Base-by-base conservation (phyloP, 2,329 filamentous ascomycete genomes). In the Penicillium brasilianum region DNA sequence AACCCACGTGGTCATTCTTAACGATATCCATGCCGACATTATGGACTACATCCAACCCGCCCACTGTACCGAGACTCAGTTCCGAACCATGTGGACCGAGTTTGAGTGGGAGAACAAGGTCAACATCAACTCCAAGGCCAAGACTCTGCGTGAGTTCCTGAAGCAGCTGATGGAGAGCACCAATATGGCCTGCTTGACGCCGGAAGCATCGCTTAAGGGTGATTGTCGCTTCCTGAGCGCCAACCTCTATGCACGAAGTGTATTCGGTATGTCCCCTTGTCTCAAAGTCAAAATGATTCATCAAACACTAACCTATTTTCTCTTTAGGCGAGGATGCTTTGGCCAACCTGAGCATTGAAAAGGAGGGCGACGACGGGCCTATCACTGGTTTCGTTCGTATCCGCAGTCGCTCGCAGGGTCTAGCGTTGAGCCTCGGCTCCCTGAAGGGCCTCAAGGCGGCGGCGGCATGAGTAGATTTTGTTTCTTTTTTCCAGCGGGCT, bases 41-140 rank as follows among this genome's bases (percentile, higher is more conserved):
- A 99, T 99, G 95, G 95, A 99, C 80, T 99, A 99, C 81, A 99
- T 99, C 72, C 94, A 98, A 76, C 95, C 95, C 1, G 94, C 94
- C 7, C 89, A 93, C 16, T 99, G 95, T 84, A 95, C 92, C 4
- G 95, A 99, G 83, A 97, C 94, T 11, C 93, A 98, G 74, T 99
- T 99, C 88, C 88, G 95, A 62, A 96, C 92, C n/a, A 99, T 99
- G 95, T 99, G 95, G 95, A 99, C 95, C 39, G 95, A 99, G 76
- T 99, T 99, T 69, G 95, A 99, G 77, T 99, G 95, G 95, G 95
- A 99, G 84, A 99, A 99, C 83, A 99, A 99, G 86, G 94, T 99
- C 78, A 99, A 99, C 82, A 98, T 99, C 82, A 97, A 97, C 81
- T 96, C 92, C 66, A 98, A 97, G 84, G 92, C 92, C 68, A 96